These are phyloP conservation scores for Juglanconis juglandina DNA, from an alignment of 2,329 filamentous ascomycete species.

Conservation along the genomic window DNA sequence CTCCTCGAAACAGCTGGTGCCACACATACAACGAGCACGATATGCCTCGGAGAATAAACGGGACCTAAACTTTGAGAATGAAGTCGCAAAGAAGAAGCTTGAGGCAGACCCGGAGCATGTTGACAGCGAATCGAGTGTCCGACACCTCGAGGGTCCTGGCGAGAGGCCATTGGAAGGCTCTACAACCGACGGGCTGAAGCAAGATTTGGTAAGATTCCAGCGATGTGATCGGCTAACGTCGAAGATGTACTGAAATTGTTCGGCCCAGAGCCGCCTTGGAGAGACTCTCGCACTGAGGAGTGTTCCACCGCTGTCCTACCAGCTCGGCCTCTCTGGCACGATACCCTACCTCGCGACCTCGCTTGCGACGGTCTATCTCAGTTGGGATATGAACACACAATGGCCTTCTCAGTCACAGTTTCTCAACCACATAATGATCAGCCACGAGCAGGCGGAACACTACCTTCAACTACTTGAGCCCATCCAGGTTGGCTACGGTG, in stretches of 20 bases:
- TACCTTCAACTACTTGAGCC: constrained; percentile 76
- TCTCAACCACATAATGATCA: constrained; percentile 63
- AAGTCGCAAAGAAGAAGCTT: constrained; percentile 53
- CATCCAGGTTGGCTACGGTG: constrained; percentile 86
- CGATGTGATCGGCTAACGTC: neutral
- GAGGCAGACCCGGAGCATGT: constrained; percentile 58
- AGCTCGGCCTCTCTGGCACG: constrained; percentile 72
- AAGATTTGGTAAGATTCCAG: constrained; percentile 51
- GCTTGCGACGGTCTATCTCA: constrained; percentile 73
- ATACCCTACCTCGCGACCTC: constrained; percentile 85
- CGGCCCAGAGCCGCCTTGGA: constrained; percentile 56
- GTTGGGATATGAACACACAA: constrained; percentile 75
- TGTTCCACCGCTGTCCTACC: constrained; percentile 66
- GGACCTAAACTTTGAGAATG: constrained; percentile 55
- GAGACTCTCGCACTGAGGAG: constrained; percentile 64
- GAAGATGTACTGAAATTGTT: neutral
- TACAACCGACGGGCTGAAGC: constrained; percentile 34
- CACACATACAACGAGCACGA: constrained; percentile 20
- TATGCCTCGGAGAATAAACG: constrained; percentile 35
- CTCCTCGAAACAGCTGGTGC: constrained; percentile 17
- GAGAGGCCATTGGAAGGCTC: constrained; percentile 22
- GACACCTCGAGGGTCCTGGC: constrained; percentile 40
- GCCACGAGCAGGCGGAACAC: constrained; percentile 66
- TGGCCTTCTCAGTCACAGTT: constrained; percentile 56
- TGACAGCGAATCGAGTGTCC: constrained; percentile 53